These are phyloP conservation scores for Monilinia fructigena DNA, from an alignment of 2,329 filamentous ascomycete genomes.

Conservation along the genomic window DNA sequence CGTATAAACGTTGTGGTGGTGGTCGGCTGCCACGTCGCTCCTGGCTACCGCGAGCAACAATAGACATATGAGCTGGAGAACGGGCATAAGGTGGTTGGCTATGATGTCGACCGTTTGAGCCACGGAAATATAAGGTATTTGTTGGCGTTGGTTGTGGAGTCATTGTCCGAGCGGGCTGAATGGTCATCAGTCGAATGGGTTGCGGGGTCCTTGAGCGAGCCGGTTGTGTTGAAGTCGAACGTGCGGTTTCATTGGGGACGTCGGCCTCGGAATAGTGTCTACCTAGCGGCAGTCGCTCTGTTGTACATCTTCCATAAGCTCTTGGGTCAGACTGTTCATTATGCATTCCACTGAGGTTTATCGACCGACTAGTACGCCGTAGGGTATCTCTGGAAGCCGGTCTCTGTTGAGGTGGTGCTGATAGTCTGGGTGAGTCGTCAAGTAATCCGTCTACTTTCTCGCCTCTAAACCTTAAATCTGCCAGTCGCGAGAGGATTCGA, in stretches of 20 bases:
- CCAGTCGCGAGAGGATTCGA: neutral
- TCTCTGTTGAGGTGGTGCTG: slow-evolving; percentile 3
- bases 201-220: slow-evolving; percentile 8
- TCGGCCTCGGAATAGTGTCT: slow-evolving; percentile 1
- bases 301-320: slow-evolving; percentile 6
- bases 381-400: slow-evolving; percentile 3
- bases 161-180: neutral
- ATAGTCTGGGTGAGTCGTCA: neutral
- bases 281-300: slow-evolving; percentile 4
- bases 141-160: slow-evolving; percentile 3
- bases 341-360: slow-evolving; percentile 5
- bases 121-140: neutral
- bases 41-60: slow-evolving; percentile 2
- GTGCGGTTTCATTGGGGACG: neutral
- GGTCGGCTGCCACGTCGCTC: slow-evolving; percentile 2
- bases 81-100: slow-evolving; percentile 11
- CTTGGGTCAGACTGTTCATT: slow-evolving; percentile 15
- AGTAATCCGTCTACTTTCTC: neutral
- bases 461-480: neutral
- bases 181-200: neutral
- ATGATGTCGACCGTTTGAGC: slow-evolving; percentile 9
- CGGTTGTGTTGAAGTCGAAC: neutral
- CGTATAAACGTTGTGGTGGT: slow-evolving; percentile 7
- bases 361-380: slow-evolving; percentile 2
- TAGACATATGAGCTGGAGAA: slow-evolving; percentile 1